Conservation (phyloP, 192 early-diverging fungal species). For the Mortierella antarctica region DNA sequence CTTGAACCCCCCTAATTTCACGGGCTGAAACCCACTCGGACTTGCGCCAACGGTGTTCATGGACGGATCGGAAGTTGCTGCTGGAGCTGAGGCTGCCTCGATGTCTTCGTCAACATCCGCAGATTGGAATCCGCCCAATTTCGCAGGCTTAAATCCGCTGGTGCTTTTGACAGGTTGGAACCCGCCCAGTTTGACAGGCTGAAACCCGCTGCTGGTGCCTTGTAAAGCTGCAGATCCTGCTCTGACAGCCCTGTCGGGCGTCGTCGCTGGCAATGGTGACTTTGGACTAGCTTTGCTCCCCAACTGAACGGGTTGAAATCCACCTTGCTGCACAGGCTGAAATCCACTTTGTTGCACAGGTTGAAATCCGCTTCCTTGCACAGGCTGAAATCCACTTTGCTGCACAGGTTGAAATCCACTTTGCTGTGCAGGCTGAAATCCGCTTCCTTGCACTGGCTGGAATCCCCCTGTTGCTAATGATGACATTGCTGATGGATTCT, state of each 20-base stretch:
- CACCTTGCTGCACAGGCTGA: constrained; percentile 10
- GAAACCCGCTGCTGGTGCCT: constrained; percentile 5
- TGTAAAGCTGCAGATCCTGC: background rate
- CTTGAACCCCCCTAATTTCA: constrained; percentile 40
- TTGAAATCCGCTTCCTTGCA: constrained; percentile 17
- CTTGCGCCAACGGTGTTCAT: background rate
- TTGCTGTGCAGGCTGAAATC: background rate
- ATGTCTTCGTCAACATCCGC: constrained; percentile 1
- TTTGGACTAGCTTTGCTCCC: background rate
- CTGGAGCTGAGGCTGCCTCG: background rate
- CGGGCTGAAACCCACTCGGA: constrained; percentile 39
- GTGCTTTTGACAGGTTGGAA: constrained; percentile 17
- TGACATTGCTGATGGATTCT: background rate
- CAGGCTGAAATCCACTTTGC: constrained; percentile 31
- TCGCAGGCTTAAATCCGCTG: constrained; percentile 22
- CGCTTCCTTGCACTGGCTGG: background rate
- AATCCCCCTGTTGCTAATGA: background rate
- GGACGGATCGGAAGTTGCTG: background rate
- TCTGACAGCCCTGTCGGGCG: background rate
- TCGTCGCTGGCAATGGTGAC: no score
- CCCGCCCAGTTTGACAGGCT: constrained; percentile 25
- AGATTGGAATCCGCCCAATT: constrained; percentile 24
- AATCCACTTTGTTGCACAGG: constrained; percentile 4
- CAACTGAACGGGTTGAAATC: constrained; percentile 5
- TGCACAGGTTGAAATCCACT: constrained; percentile 18